Conservation (phyloP, 352 stramenopile species). For the Sclerospora graminicola region DNA sequence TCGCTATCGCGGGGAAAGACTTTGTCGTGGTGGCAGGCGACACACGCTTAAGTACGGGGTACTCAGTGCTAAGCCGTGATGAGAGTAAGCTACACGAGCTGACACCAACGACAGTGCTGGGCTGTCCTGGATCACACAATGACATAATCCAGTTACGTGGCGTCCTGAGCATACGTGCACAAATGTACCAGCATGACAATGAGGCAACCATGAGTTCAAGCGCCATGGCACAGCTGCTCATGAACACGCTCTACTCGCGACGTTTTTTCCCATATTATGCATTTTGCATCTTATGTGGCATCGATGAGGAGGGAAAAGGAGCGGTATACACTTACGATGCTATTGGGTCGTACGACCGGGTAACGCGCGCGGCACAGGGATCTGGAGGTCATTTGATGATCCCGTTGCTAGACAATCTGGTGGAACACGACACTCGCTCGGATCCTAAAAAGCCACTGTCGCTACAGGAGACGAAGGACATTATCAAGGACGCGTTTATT, state of each 20-base stretch:
- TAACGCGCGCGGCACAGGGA: conserved; percentile 74
- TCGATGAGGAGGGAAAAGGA: conserved; percentile 94
- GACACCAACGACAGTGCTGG: conserved; percentile 60
- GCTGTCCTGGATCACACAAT: conserved; percentile 74
- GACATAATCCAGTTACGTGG: conserved; percentile 81
- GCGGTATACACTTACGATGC: conserved; percentile 98
- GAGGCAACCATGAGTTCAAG: conserved; percentile 87
- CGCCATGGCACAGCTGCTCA: conserved; percentile 93
- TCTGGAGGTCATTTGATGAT: conserved; percentile 95
- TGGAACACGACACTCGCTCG: conserved; percentile 84
- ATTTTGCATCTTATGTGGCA: conserved; percentile 95
- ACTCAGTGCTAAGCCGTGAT: conserved; percentile 94
- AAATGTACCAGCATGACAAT: conserved; percentile 94
- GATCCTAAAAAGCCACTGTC: conserved; percentile 89
- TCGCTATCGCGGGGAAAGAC: conserved; percentile 92
- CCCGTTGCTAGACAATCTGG: conserved; percentile 96
- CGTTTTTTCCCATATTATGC: conserved; percentile 99
- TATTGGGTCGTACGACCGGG: conserved; percentile 86
- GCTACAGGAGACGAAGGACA: conserved; percentile 92
- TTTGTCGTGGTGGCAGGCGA: conserved; percentile 95
- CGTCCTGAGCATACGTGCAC: conserved; percentile 65
- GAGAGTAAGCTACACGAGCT: conserved; percentile 86
- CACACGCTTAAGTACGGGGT: conserved; percentile 94
- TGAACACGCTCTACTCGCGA: conserved; percentile 96
- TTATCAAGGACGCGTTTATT: conserved; percentile 99